Base-by-base conservation (phyloP, 2,329 filamentous ascomycete genomes). In the Diaporthe vaccinii region DNA sequence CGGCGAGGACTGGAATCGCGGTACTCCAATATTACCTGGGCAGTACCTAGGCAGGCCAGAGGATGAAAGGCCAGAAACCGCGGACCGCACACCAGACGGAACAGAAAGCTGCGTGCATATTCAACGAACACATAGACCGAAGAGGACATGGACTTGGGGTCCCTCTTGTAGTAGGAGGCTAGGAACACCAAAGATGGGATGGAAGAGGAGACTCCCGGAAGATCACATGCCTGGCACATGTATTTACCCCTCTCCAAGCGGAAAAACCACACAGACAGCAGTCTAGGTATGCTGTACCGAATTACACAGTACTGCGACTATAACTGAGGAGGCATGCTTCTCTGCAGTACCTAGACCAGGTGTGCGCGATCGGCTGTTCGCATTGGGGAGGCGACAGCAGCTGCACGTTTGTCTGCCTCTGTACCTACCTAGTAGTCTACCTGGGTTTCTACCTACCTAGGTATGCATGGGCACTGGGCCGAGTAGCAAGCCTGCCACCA, bases 201-300 rank as follows among this genome's bases (percentile, higher is more conserved):
- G 34, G 22, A 39, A 39, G 22, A 61, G 10, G 28, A 28, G 25
- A 57, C 25, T 25, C 51, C 51, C 25, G 25, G 51, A 20, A 20
- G n/a, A 61, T 61, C 36, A 61, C 28, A 61, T 61, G 58, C 36
- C 58, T 22, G 31, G 57, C 20, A 59, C 58, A n/a, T 9, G 28
- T 22, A 10, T 15, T 28, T 57, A 28, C 28, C 31, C 20, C n/a
- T 55, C n/a, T 28, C 51, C 51, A 31, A 55, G 51, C 49, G 22
- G 22, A 51, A 51, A 51, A n/a, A n/a, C 3, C 28, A 34, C 55
- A 58, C 31, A 58, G 55, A 58, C 28, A 36, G 55, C 55, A 36
- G 28, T 39, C 36, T 39, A 39, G 36, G 36, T 39, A 39, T 39
- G 36, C 36, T 14, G 36, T 14, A 39, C 36, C 36, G 36, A 14